Percentiles rank a stretch among this genome's conserved stretches.
These are phyloP conservation scores for Termitomyces sp. DNA, from an alignment of 768 basidiomycete species.

Conservation along the genomic window DNA sequence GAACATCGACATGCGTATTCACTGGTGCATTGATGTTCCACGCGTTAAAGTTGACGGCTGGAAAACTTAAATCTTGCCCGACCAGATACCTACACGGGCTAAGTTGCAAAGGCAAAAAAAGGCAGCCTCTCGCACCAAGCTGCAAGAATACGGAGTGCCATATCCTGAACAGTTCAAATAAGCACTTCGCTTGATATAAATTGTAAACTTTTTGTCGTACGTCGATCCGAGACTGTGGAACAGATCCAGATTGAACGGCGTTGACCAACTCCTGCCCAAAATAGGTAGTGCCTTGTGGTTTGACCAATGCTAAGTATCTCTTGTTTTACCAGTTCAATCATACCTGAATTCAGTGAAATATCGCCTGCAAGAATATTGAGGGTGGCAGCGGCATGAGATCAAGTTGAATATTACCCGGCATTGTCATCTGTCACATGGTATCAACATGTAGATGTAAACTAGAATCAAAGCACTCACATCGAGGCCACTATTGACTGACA, in stretches of 20 bases:
- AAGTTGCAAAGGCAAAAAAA: not conserved
- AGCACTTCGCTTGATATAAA: not conserved
- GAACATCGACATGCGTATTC: slow-evolving; percentile 49
- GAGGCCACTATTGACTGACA: slow-evolving; percentile 53
- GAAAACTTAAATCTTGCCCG: slow-evolving; percentile 43
- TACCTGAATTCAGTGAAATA: slow-evolving; percentile 41
- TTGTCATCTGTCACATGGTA: slow-evolving; percentile 50
- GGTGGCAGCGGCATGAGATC: not conserved
- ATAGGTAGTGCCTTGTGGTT: slow-evolving; percentile 34
- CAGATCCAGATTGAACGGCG: slow-evolving; percentile 55
- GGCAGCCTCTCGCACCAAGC: slow-evolving; percentile 28
- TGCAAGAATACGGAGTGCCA: slow-evolving; percentile 40
- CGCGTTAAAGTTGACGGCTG: slow-evolving; percentile 53
- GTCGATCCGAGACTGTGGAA: slow-evolving; percentile 53
- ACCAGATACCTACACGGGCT: slow-evolving; percentile 30
- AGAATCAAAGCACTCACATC: slow-evolving; percentile 37
- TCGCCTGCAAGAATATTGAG: slow-evolving; percentile 27
- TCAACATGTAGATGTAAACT: not conserved
- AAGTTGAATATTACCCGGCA: slow-evolving; percentile 42
- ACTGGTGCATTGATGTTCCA: slow-evolving; percentile 32
- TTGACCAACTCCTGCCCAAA: slow-evolving; percentile 57
- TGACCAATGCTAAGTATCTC: not conserved
- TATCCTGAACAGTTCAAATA: slow-evolving; percentile 24
- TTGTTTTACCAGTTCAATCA: not conserved
- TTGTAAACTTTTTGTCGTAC: slow-evolving; percentile 18